Percentiles rank a stretch among this genome's conserved stretches.
Conservation (phyloP, 2,329 filamentous ascomycete genomes). For the Achaetomium macrosporum region DNA sequence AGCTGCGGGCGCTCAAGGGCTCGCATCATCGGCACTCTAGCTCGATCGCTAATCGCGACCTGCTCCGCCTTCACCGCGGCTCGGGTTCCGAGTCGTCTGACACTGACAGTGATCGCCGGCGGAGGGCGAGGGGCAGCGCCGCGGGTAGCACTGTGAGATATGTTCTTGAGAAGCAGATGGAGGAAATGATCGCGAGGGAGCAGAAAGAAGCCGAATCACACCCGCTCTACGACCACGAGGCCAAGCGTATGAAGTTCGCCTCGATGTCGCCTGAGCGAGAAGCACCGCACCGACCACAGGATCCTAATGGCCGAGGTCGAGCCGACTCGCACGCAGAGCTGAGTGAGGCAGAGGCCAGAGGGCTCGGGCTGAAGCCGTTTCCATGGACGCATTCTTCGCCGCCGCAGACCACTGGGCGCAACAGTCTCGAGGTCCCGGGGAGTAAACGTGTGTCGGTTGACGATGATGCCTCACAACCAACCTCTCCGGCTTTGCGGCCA, state of each 20-base stretch:
- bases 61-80: conserved; percentile 46
- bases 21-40: conserved; percentile 49
- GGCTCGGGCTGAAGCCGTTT: conserved; percentile 19
- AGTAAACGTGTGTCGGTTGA: conserved; percentile 38
- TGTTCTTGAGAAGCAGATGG: conserved; percentile 56
- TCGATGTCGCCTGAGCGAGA: conserved; percentile 31
- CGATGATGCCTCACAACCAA: conserved; percentile 41
- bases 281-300: conserved; percentile 23
- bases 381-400: conserved; percentile 22
- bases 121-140: conserved; percentile 40
- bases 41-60: conserved; percentile 47
- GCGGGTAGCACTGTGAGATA: conserved; percentile 46
- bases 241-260: conserved; percentile 31
- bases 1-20: conserved; percentile 52
- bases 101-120: conserved; percentile 45
- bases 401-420: conserved; percentile 31
- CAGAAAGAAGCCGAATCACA: conserved; percentile 38
- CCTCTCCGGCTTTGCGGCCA: conserved; percentile 48
- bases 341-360: conserved; percentile 35
- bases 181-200: conserved; percentile 54
- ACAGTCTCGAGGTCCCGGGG: conserved; percentile 47
- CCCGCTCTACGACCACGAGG: conserved; percentile 27
- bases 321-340: conserved; percentile 35
- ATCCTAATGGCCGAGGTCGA: conserved; percentile 31
- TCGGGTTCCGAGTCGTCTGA: conserved; percentile 58